Evolutionary conservation across 2,329 filamentous ascomycete genomes (phyloP).

Genomic region (Albophoma yamanashiensis): DNA sequence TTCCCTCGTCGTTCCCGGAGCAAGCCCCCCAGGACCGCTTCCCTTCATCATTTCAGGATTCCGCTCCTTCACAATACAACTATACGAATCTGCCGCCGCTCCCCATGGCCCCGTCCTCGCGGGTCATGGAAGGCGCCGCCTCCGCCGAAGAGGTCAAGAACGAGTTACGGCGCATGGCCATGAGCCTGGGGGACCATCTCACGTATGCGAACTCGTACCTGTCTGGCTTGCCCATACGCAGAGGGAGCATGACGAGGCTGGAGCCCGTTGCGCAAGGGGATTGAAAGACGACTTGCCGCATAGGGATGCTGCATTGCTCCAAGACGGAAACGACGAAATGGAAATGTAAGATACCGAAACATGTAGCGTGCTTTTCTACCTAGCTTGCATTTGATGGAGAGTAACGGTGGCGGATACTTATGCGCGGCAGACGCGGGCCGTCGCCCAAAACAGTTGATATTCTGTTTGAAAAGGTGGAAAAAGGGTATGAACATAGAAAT

Average conservation of each 20-base stretch:
- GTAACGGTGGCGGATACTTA: background rate
- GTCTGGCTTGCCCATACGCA: constrained; percentile 25
- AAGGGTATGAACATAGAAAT: background rate
- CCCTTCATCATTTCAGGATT: background rate
- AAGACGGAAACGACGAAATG: background rate
- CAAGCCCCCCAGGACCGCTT: constrained; percentile 5
- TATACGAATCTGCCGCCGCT: constrained; percentile 21
- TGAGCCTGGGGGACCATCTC: constrained; percentile 38
- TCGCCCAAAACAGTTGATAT: background rate
- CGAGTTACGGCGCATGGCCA: constrained; percentile 38
- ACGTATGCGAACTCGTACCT: constrained; percentile 33
- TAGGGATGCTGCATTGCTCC: background rate
- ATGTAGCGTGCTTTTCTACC: background rate
- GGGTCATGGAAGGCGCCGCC: constrained; percentile 44
- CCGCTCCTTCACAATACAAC: constrained; percentile 2
- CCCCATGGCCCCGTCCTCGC: constrained; percentile 34
- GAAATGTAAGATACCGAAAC: background rate
- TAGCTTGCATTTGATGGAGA: background rate
- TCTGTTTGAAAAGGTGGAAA: background rate
- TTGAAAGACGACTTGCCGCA: background rate
- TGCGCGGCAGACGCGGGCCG: background rate
- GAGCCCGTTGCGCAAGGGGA: constrained; percentile 2
- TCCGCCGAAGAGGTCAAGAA: constrained; percentile 39
- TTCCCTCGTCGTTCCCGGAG: constrained; percentile 5
- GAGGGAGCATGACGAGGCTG: constrained; percentile 18